phyloP scores from a whole-genome alignment of 257 asterid genomes.

The Plantago major region DNA sequence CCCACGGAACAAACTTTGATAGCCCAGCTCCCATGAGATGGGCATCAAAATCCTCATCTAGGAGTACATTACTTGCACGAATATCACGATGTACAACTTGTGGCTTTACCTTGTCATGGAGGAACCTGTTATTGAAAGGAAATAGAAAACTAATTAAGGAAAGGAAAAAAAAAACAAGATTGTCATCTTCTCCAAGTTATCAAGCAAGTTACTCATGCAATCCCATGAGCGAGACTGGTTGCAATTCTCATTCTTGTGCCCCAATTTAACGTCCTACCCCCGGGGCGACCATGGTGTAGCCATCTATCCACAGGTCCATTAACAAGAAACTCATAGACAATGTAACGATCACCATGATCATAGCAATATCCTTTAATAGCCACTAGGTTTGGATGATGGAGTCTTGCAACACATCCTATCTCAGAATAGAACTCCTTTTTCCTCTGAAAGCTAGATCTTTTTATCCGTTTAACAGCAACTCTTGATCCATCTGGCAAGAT shows the following conservation, averaged over 20 bases:
- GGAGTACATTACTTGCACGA: conserved; percentile 90
- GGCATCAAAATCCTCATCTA: conserved; percentile 90
- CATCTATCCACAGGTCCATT: conserved; percentile 94
- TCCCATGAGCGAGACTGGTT: conserved; percentile 93
- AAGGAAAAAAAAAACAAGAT: too few relatives aligned
- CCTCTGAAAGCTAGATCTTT: conserved; percentile 89
- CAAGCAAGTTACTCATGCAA: conserved; percentile 62
- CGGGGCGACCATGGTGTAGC: conserved; percentile 92
- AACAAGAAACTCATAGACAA: conserved; percentile 77
- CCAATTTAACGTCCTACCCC: conserved; percentile 96
- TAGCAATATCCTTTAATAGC: conserved; percentile 93
- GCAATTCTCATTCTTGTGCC: conserved; percentile 88
- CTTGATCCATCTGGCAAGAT: conserved; percentile 82
- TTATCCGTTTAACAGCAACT: conserved; percentile 91
- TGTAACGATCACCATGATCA: conserved; percentile 88
- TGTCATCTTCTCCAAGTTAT: too few relatives aligned
- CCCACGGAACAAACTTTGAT: conserved; percentile 93
- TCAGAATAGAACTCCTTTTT: conserved; percentile 95
- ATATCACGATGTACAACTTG: conserved; percentile 96
- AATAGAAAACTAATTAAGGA: not conserved
- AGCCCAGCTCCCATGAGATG: conserved; percentile 98
- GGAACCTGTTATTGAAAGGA: conserved; percentile 51
- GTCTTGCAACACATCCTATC: conserved; percentile 88
- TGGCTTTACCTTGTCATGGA: conserved; percentile 98
- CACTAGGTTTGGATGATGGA: conserved; percentile 89